Base-by-base conservation (phyloP, 2,329 filamentous ascomycete species). In the Aspergillus sp. region DNA sequence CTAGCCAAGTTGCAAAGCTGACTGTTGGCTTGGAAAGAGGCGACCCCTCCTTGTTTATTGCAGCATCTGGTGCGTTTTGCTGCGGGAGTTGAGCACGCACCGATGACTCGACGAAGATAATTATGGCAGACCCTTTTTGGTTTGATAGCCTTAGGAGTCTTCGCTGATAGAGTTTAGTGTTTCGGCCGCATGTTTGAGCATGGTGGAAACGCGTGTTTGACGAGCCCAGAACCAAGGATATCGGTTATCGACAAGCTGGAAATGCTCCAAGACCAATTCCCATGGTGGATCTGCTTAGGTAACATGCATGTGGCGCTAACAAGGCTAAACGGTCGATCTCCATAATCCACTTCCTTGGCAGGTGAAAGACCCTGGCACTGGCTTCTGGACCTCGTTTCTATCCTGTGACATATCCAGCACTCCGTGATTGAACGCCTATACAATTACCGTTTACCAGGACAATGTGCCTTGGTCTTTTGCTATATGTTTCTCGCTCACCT, bases 321-420 rank as follows among this genome's bases (percentile, higher is more conserved):
- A 12, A 35, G 23, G 45, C 52, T 60, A 58, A 57, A 54, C 57
- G 40, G 60, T 58, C 58, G 60, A 62, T 62, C 60, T 57, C 27
- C 40, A 31, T 31, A 47, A 25, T 45, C 19, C 44, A 15, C 48
- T 33, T 39, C 11, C 48, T 51, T 56, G 47, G 55, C 49, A 31
- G 19, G 15, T n/a, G 35, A 35, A 37, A 56, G 55, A 57, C 57
- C 57, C 57, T 57, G 54, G 19, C 45, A 9, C n/a, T 43, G n/a
- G 9, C 40, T 19, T 43, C 40, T 19, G 19, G 19, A 19, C 19
- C 19, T 19, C 19, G 27, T 31, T 31, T 31, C 27, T 31, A 11
- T 11, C 27, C 27, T 31, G 3, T 31, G 9, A 31, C 8, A 31
- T 11, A 31, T 31, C 9, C 27, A 31, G 27, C 9, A 31, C 27